Conservation (phyloP, 2,329 filamentous ascomycete species). For the Colletotrichum spaethianum region DNA sequence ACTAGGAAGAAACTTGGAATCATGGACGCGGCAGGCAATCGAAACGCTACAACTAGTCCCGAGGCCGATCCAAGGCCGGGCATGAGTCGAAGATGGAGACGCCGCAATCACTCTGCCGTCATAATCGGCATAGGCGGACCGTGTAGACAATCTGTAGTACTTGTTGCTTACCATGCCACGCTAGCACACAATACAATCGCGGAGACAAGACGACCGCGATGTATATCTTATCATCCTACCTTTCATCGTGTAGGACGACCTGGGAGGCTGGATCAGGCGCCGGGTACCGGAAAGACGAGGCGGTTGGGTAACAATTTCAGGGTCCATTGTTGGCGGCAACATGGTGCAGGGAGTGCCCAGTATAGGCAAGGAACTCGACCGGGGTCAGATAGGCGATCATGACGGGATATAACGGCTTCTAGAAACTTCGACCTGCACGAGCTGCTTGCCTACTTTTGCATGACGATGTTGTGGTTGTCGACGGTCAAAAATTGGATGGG, state of each 20-base stretch:
- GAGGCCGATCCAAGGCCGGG: slow-evolving; percentile 25
- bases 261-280: background rate
- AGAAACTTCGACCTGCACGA: slow-evolving; percentile 22
- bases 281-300: slow-evolving; percentile 7
- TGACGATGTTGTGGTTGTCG: background rate
- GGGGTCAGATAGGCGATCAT: slow-evolving; percentile 10
- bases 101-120: slow-evolving; percentile 7
- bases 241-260: background rate
- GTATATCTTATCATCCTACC: background rate
- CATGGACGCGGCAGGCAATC: slow-evolving; percentile 25
- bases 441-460: background rate
- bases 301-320: slow-evolving; percentile 18
- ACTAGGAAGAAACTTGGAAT: slow-evolving; percentile 30
- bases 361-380: slow-evolving; percentile 4
- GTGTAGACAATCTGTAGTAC: slow-evolving; percentile 1
- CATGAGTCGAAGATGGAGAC: slow-evolving; percentile 30
- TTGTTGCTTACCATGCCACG: slow-evolving; percentile 1
- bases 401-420: slow-evolving; percentile 12
- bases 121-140: background rate
- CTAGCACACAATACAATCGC: background rate
- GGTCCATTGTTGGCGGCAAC: slow-evolving; percentile 25
- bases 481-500: background rate
- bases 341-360: slow-evolving; percentile 19
- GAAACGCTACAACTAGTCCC: slow-evolving; percentile 18
- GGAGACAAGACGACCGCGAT: background rate